Evolutionary conservation across 495 filamentous ascomycete species (phyloP), one percentile per base, ranked within the genome.

Genomic region (Lasiosphaeriaceae sp.): DNA sequence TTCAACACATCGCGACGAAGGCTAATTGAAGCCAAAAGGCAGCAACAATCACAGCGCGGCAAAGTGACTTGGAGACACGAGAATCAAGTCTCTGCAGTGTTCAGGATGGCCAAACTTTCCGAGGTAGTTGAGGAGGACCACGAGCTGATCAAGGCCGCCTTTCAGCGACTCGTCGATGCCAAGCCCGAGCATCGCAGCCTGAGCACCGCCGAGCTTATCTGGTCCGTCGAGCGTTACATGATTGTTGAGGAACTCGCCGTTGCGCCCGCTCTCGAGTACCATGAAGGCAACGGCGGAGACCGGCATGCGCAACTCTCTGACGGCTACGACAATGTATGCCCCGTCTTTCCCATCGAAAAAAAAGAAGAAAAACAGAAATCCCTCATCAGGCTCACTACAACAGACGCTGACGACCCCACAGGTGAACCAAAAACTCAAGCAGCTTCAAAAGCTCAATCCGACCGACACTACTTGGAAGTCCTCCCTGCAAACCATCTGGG

Each of bases 241-340:
- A 59, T 66, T 2, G 57, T 63, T 23, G 67, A 70, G 22, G 64
- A 70, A n/a, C 63, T 70, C 1, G 58, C 66, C 23, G 48, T 70
- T 14, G 57, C 61, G 23, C 67, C 67, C 2, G 61, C 67, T 0
- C 47, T 70, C 2, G 63, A 70, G 9, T 34, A 64, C 21, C 59
- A 65, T 29, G 45, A 66, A 1, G 52, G 53, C 2, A 52, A 52
- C 11, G 65, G 67, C 46, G 46, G 55, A 2, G 41, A 64, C 44
- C 50, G 60, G 22, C 59, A 62, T 9, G 54, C 50, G 0, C 51
- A 65, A 11, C 21, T 70, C 16, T 70, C 60, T 2, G 58, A 63
- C 19, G 65, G 68, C 47, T 64, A 58, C 39, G 63, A 68, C 17
- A 66, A 60, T 22, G 67, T 63, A 44, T 52, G 67, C 58, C 3